Percentiles rank a stretch among this genome's conserved stretches.
phyloP scores from a whole-genome alignment of 441 rosid species.

The Isatis lusitanica region DNA sequence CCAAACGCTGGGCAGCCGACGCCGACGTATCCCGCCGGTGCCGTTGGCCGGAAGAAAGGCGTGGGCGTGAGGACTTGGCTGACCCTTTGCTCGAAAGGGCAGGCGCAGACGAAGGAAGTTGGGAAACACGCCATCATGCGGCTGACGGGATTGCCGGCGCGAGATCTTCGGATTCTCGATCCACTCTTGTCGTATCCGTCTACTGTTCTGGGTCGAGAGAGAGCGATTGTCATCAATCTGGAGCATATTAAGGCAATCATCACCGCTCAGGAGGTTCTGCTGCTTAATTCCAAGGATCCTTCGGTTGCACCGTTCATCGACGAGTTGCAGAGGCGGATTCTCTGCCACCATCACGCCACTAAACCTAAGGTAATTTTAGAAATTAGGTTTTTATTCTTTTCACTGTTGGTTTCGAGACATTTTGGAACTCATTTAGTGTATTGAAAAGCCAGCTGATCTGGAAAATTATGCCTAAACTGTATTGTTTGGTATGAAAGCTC shows the following conservation, averaged over 20 bases:
- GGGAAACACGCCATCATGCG: conserved; percentile 90
- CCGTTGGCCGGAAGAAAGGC: conserved; percentile 52
- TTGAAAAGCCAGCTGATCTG: background rate
- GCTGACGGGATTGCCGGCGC: conserved; percentile 79
- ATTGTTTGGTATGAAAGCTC: background rate
- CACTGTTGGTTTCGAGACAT: background rate
- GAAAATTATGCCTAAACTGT: background rate
- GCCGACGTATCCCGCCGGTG: conserved; percentile 35
- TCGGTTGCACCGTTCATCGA: conserved; percentile 70
- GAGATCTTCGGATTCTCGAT: conserved; percentile 87
- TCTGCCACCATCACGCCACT: conserved; percentile 60
- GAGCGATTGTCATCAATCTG: conserved; percentile 77
- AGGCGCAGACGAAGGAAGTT: conserved; percentile 52
- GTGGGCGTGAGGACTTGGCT: conserved; percentile 72
- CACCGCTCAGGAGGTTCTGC: conserved; percentile 75
- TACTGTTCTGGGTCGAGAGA: conserved; percentile 75
- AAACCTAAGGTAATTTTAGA: conserved; percentile 51
- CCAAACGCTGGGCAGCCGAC: conserved; percentile 31
- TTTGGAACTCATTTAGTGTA: background rate
- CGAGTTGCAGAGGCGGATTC: conserved; percentile 65
- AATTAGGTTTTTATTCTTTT: conserved; percentile 2
- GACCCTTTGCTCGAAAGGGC: conserved; percentile 55
- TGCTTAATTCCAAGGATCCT: conserved; percentile 80
- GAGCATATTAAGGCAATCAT: conserved; percentile 90
- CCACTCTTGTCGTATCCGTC: conserved; percentile 84